Conservation (phyloP, 495 filamentous ascomycete species). For the Beverwykella pulmonaria region DNA sequence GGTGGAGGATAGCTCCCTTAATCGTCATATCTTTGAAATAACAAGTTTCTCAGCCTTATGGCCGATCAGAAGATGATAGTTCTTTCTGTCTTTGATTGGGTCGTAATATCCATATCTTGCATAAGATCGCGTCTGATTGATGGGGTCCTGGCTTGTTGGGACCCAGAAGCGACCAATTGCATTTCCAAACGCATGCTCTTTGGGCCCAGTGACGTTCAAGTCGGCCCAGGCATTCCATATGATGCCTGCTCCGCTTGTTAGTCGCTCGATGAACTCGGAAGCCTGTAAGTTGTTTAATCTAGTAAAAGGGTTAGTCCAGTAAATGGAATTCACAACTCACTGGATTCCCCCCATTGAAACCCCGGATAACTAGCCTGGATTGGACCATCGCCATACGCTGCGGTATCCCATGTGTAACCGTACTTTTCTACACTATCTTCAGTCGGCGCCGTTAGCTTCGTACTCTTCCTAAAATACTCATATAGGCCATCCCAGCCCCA, state of each 20-base stretch:
- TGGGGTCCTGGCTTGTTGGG: slow-evolving; percentile 11
- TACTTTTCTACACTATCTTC: slow-evolving; percentile 6
- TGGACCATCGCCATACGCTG: slow-evolving; percentile 45
- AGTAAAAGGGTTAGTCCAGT: too few species aligned
- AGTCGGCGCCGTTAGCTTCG: not conserved
- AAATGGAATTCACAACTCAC: too few species aligned
- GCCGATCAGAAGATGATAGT: slow-evolving; percentile 32
- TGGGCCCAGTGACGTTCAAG: slow-evolving; percentile 8
- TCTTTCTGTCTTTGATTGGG: slow-evolving; percentile 4
- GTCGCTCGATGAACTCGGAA: too few species aligned
- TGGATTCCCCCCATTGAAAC: too few species aligned
- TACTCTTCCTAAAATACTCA: slow-evolving; percentile 36
- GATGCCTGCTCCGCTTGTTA: too few species aligned
- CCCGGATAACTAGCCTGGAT: slow-evolving; percentile 39
- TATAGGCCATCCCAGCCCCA: slow-evolving; percentile 35
- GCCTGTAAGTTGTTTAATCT: too few species aligned
- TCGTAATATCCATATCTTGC: slow-evolving; percentile 32
- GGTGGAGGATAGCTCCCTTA: slow-evolving; percentile 29
- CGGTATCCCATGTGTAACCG: slow-evolving; percentile 46
- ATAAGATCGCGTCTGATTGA: slow-evolving; percentile 24
- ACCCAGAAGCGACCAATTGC: slow-evolving; percentile 27
- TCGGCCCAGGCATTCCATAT: slow-evolving; percentile 31
- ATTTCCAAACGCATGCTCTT: slow-evolving; percentile 17
- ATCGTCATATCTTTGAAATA: slow-evolving; percentile 4
- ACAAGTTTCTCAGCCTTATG: slow-evolving; percentile 26